phyloP scores from a whole-genome alignment of 1,284 basidiomycete species.

The Trichosporon sp. region DNA sequence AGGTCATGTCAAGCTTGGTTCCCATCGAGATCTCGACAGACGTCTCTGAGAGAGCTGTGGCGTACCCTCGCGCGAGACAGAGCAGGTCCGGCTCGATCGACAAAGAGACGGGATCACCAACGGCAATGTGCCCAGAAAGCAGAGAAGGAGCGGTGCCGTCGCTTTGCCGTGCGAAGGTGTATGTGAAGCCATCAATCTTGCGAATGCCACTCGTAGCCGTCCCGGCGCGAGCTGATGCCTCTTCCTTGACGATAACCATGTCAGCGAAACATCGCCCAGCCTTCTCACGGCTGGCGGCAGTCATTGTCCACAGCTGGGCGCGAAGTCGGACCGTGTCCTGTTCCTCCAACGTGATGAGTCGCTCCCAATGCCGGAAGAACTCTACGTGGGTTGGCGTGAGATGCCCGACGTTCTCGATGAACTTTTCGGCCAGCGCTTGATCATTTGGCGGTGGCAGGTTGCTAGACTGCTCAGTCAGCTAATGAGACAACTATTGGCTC shows the following conservation, averaged over 20 bases:
- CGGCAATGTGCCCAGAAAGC: constrained; percentile 69
- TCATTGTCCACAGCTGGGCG: constrained; percentile 91
- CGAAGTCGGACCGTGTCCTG: constrained; percentile 73
- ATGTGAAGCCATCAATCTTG: constrained; percentile 55
- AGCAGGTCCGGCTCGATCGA: constrained; percentile 79
- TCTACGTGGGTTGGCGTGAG: constrained; percentile 61
- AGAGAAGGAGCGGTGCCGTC: constrained; percentile 50
- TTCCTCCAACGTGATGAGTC: constrained; percentile 80
- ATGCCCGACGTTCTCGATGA: constrained; percentile 72
- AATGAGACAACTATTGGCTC: constrained; percentile 19
- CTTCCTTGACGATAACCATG: constrained; percentile 62
- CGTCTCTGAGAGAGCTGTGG: constrained; percentile 63
- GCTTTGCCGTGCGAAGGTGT: constrained; percentile 58
- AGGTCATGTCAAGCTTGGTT: constrained; percentile 60
- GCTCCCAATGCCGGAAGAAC: constrained; percentile 91
- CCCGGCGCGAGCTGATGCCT: constrained; percentile 40
- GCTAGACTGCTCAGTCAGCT: constrained; percentile 56
- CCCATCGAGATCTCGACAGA: constrained; percentile 73
- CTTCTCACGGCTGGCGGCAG: constrained; percentile 68
- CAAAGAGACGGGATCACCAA: constrained; percentile 74
- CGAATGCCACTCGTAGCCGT: constrained; percentile 31
- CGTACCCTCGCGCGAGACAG: constrained; percentile 77
- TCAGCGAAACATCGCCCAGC: constrained; percentile 69
- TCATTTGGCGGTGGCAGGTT: constrained; percentile 53
- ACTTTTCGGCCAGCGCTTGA: constrained; percentile 71